Conservation (phyloP, 257 asterid genomes). For the Petunia secreta region DNA sequence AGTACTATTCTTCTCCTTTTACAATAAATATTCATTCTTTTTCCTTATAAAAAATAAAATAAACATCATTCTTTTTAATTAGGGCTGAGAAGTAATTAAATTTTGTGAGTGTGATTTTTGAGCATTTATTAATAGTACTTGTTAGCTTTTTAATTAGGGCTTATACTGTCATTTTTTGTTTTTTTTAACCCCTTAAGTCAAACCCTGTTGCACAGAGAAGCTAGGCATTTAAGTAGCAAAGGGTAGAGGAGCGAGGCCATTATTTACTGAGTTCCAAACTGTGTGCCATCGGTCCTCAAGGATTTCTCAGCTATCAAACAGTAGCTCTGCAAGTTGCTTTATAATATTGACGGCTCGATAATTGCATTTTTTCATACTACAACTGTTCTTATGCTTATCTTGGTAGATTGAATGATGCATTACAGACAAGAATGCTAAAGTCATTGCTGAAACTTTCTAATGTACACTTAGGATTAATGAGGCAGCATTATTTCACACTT, state of each 20-base stretch:
- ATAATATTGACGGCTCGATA: background rate
- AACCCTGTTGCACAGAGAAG: too few relatives aligned
- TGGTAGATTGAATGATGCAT: background rate
- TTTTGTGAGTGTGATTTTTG: background rate
- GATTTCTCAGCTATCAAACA: too few relatives aligned
- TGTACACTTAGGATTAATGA: background rate
- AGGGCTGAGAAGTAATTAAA: background rate
- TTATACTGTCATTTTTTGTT: too few relatives aligned
- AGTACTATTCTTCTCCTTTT: conserved; percentile 32
- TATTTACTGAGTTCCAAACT: too few relatives aligned
- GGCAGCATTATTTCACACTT: background rate
- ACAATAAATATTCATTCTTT: background rate
- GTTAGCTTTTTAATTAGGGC: too few relatives aligned
- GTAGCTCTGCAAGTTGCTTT: background rate
- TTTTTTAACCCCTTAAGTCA: too few relatives aligned
- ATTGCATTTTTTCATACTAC: background rate
- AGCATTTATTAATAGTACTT: background rate
- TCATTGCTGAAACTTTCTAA: background rate
- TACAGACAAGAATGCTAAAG: background rate
- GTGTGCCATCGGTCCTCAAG: too few relatives aligned
- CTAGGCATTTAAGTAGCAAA: too few relatives aligned
- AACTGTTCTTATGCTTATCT: too few relatives aligned
- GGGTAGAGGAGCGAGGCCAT: too few relatives aligned
- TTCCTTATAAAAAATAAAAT: background rate
- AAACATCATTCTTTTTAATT: background rate